These are phyloP conservation scores for Peribolospora kevripleyi DNA, from an alignment of 768 basidiomycete species.

Conservation along the genomic window DNA sequence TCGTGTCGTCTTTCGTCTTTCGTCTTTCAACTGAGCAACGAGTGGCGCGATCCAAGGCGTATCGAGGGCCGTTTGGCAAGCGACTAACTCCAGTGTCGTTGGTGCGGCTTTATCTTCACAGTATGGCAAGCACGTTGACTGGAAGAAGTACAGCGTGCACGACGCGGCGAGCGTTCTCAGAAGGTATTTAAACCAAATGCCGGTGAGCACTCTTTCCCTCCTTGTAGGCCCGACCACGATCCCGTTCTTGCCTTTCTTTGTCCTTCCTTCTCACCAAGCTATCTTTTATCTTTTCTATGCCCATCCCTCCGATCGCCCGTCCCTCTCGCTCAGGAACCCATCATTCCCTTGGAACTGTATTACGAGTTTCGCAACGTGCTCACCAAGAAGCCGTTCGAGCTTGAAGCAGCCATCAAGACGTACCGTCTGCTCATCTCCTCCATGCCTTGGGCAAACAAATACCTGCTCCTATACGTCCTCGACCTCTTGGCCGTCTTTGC, in stretches of 20 bases:
- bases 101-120: conserved; percentile 16
- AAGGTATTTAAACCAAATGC: conserved; percentile 86
- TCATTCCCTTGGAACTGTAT: conserved; percentile 77
- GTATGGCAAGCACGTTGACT: conserved; percentile 86
- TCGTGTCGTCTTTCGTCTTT: conserved; percentile 12
- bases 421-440: conserved; percentile 64
- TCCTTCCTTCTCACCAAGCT: not conserved
- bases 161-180: conserved; percentile 93
- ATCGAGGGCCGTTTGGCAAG: not conserved
- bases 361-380: conserved; percentile 65
- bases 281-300: not conserved
- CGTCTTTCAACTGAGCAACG: not conserved
- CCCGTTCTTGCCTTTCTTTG: conserved; percentile 1
- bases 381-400: conserved; percentile 25
- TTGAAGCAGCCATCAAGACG: conserved; percentile 29
- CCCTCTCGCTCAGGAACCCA: conserved; percentile 43
- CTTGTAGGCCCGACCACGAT: not conserved
- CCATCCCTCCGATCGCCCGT: not conserved
- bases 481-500: conserved; percentile 90
- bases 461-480: conserved; percentile 86
- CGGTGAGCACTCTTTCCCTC: conserved; percentile 33
- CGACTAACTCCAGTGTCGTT: not conserved
- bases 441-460: conserved; percentile 74
- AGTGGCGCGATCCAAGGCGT: not conserved
- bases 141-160: conserved; percentile 80